A percentile compares a stretch with the other conserved stretches of the same genome.
Conservation (phyloP, 2,329 filamentous ascomycete genomes). For the Hymenotorrendiella dingleyae region DNA sequence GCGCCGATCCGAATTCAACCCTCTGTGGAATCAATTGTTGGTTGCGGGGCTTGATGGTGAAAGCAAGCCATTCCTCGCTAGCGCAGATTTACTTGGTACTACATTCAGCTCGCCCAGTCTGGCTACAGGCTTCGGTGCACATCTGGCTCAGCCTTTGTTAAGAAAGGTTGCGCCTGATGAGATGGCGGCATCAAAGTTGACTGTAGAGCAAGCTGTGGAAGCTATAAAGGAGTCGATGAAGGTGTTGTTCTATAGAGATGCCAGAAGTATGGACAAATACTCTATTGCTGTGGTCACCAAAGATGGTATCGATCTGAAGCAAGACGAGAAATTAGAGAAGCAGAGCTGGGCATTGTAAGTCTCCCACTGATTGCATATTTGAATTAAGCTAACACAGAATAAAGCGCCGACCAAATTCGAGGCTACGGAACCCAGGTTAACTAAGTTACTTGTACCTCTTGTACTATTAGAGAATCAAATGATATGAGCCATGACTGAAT, state of each 20-base stretch:
- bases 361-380: not conserved
- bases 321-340: constrained; percentile 81
- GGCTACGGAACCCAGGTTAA: constrained; percentile 84
- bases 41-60: constrained; percentile 82
- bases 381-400: constrained; percentile 15
- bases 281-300: constrained; percentile 86
- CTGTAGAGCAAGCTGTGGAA: constrained; percentile 70
- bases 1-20: constrained; percentile 91
- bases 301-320: constrained; percentile 78
- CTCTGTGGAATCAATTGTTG: constrained; percentile 92
- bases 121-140: constrained; percentile 88
- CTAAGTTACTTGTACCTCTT: constrained; percentile 27
- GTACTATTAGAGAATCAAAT: constrained; percentile 27
- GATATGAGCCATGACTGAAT: constrained; percentile 23
- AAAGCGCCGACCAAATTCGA: constrained; percentile 74
- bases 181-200: constrained; percentile 63
- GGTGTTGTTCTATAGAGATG: constrained; percentile 95
- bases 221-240: constrained; percentile 94
- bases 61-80: constrained; percentile 80
- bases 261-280: constrained; percentile 85
- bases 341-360: constrained; percentile 88
- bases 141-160: constrained; percentile 89
- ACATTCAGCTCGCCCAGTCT: constrained; percentile 84
- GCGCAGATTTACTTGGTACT: constrained; percentile 85
- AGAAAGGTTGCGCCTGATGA: constrained; percentile 80